phyloP scores from a whole-genome alignment of 2,329 filamentous ascomycete genomes.

The Harringtonia aguacate region DNA sequence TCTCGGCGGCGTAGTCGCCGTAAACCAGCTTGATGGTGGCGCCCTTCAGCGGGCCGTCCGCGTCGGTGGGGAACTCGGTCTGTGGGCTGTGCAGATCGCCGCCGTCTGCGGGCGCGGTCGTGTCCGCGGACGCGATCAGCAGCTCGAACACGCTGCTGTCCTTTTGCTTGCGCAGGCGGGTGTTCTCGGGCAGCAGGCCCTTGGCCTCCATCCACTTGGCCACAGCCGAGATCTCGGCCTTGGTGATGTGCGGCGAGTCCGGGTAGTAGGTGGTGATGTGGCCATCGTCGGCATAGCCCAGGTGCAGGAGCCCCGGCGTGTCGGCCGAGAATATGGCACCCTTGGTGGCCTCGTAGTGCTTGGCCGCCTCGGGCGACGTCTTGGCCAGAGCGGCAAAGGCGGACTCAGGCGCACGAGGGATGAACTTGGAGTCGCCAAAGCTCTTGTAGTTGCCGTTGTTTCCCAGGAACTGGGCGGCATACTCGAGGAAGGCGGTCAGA shows the following conservation, averaged over 20 bases:
- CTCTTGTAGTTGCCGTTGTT: conserved; percentile 82
- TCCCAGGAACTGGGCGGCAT: conserved; percentile 67
- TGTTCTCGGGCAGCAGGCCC: conserved; percentile 65
- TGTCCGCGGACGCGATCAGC: conserved; percentile 59
- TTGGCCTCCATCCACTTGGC: conserved; percentile 62
- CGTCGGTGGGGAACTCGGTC: conserved; percentile 48
- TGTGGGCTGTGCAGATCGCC: conserved; percentile 56
- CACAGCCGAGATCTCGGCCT: conserved; percentile 62
- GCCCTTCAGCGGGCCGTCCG: conserved; percentile 48
- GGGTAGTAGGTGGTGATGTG: conserved; percentile 80
- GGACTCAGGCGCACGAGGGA: conserved; percentile 57
- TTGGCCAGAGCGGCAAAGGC: conserved; percentile 55
- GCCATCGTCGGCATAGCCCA: conserved; percentile 64
- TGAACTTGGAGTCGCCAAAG: conserved; percentile 76
- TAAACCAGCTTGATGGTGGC: conserved; percentile 63
- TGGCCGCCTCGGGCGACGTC: conserved; percentile 47
- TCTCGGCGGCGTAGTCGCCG: conserved; percentile 63
- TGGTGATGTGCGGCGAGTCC: conserved; percentile 61
- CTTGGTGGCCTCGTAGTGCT: conserved; percentile 55
- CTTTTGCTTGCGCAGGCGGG: conserved; percentile 56
- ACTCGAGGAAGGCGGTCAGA: conserved; percentile 61
- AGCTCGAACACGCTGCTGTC: conserved; percentile 51
- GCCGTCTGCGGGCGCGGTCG: conserved; percentile 46
- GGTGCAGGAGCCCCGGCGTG: conserved; percentile 55
- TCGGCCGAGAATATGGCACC: conserved; percentile 63